These are phyloP conservation scores for Candida ortonii DNA, from an alignment of 805 yeast species.

Conservation along the genomic window DNA sequence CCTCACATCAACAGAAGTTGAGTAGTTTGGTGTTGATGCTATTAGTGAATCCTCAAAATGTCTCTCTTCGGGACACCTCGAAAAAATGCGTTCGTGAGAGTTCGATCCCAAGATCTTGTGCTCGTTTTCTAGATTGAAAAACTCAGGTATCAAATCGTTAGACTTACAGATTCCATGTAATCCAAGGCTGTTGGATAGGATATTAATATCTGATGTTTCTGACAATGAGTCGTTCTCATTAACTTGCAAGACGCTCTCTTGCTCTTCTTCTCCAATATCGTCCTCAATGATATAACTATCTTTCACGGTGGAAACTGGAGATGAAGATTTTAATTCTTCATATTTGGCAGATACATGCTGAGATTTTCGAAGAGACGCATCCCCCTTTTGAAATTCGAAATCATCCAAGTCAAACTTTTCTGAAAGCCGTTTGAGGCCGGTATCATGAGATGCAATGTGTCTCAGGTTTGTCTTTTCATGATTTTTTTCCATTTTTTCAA, in stretches of 20 bases:
- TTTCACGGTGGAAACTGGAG: constrained; percentile 23
- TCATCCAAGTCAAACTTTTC: constrained; percentile 10
- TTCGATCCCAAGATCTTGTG: no score
- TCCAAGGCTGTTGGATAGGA: no score
- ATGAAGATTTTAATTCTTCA: constrained; percentile 7
- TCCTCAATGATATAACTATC: constrained; percentile 14
- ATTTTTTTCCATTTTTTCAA: neutral
- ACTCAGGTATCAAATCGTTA: no score
- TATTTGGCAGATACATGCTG: constrained; percentile 1
- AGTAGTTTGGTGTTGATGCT: no score
- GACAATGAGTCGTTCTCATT: no score
- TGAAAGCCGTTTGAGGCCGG: constrained; percentile 21
- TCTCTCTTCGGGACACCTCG: no score
- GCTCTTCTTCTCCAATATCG: constrained; percentile 2
- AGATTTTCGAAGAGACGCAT: no score
- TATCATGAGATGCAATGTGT: constrained; percentile 33
- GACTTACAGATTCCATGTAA: no score
- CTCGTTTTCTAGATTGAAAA: no score
- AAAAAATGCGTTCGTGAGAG: no score
- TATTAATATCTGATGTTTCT: no score
- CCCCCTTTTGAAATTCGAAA: constrained; percentile 10
- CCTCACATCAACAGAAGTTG: constrained; percentile 27
- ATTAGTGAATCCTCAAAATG: no score
- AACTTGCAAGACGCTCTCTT: constrained; percentile 19
- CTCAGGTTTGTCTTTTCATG: constrained; percentile 17